These are phyloP conservation scores for Phyllosticta citriasiana DNA, from an alignment of 2,329 filamentous ascomycete species.

Conservation along the genomic window DNA sequence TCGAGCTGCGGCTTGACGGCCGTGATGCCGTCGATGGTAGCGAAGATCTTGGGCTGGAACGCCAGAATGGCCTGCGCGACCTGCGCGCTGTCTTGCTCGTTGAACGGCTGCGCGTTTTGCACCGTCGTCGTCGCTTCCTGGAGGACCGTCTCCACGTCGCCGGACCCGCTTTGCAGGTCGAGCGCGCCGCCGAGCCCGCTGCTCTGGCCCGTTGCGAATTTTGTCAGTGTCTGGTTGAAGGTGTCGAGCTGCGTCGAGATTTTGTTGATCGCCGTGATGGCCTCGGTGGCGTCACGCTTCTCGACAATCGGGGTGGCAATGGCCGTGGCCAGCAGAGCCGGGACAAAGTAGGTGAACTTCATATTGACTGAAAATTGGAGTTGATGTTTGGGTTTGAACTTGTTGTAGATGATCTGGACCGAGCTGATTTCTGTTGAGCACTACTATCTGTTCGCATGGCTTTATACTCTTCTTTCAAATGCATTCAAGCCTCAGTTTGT, in stretches of 20 bases:
- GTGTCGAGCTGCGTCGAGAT: not conserved
- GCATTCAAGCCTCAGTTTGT: not conserved
- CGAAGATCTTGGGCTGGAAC: not conserved
- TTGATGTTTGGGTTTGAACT: not conserved
- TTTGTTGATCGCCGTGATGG: not conserved
- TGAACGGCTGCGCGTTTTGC: not conserved
- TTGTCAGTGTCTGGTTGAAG: not conserved
- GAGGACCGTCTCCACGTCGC: not conserved
- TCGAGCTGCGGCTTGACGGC: not conserved
- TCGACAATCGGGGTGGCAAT: not conserved
- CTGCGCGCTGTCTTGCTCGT: not conserved
- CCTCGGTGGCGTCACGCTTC: not conserved
- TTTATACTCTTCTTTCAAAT: not conserved
- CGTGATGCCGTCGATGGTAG: not conserved
- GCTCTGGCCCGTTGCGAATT: not conserved
- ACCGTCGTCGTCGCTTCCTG: not conserved
- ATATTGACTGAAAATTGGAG: not conserved
- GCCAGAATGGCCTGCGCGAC: not conserved
- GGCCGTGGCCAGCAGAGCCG: not conserved
- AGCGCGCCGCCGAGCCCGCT: not conserved
- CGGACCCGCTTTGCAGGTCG: not conserved
- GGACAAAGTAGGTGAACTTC: conserved; percentile 1
- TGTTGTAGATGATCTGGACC: not conserved
- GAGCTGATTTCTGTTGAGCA: not conserved
- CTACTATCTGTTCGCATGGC: not conserved